Conservation (phyloP, 192 early-diverging fungal genomes). For the Piromyces sp. region DNA sequence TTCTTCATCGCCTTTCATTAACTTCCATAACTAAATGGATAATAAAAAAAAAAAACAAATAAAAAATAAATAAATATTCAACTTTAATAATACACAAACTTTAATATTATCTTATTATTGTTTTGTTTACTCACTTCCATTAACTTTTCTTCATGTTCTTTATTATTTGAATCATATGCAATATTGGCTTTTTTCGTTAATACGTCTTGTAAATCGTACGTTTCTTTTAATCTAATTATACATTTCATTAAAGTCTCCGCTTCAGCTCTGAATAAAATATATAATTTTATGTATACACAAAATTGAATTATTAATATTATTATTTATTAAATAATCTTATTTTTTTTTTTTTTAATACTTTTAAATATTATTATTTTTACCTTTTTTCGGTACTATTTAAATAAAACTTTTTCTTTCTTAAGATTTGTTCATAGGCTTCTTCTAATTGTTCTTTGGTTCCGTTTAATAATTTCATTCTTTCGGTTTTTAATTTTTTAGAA, state of each 20-base stretch:
- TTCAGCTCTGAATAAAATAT: not conserved
- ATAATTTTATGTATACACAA: too few species aligned
- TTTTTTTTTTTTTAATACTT: too few species aligned
- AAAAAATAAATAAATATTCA: too few species aligned
- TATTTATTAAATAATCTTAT: too few species aligned
- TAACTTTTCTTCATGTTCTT: not conserved
- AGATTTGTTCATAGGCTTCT: not conserved
- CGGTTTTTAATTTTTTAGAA: not conserved
- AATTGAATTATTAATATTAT: too few species aligned
- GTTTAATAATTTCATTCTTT: not conserved
- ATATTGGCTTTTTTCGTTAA: not conserved
- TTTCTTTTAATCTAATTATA: not conserved
- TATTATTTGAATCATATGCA: not conserved
- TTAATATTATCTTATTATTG: not conserved
- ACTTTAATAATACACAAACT: too few species aligned
- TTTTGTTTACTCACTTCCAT: not conserved
- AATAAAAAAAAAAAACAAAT: not conserved
- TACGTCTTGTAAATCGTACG: not conserved
- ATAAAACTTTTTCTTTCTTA: not conserved
- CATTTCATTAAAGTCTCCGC: not conserved
- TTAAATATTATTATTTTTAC: too few species aligned
- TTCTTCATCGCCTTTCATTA: constrained; percentile 31
- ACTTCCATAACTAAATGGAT: constrained; percentile 31
- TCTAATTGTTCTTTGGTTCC: not conserved
- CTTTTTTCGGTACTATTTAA: not conserved